phyloP scores from a whole-genome alignment of 2,329 filamentous ascomycete species.

The Alternaria infectoria region DNA sequence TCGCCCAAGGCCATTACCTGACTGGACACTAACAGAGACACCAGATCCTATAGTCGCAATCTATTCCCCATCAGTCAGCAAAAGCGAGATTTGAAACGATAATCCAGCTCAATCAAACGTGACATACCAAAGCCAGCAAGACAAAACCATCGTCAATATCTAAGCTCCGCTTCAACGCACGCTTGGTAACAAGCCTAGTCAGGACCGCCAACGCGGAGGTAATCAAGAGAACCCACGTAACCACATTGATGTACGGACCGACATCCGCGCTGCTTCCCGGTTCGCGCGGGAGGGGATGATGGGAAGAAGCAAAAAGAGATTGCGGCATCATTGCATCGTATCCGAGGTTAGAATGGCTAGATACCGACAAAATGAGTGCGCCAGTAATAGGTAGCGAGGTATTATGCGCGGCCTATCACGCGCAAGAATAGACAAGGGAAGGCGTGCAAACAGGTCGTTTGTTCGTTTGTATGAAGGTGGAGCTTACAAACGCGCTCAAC shows the following conservation, averaged over 20 bases:
- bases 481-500: not conserved
- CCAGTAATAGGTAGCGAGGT: not conserved
- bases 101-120: not conserved
- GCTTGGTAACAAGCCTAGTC: slow-evolving; percentile 44
- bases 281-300: slow-evolving; percentile 33
- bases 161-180: slow-evolving; percentile 37
- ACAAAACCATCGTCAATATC: slow-evolving; percentile 46
- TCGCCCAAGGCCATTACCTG: slow-evolving; percentile 40
- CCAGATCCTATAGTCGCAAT: slow-evolving; percentile 42
- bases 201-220: slow-evolving; percentile 42
- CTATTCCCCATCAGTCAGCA: slow-evolving; percentile 24
- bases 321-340: slow-evolving; percentile 38
- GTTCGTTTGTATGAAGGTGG: slow-evolving; percentile 5
- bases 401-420: not conserved
- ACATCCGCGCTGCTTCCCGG: slow-evolving; percentile 37
- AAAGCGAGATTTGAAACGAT: not conserved
- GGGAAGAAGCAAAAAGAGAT: slow-evolving; percentile 23
- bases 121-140: slow-evolving; percentile 40
- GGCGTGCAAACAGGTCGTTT: slow-evolving; percentile 7
- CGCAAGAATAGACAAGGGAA: not conserved
- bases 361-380: slow-evolving; percentile 11
- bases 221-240: slow-evolving; percentile 45
- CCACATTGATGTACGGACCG: slow-evolving; percentile 44
- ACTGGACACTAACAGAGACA: slow-evolving; percentile 38
- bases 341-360: slow-evolving; percentile 7